These are phyloP conservation scores for Suhomyces taliae DNA, from an alignment of 1,139 yeast species.

Conservation along the genomic window DNA sequence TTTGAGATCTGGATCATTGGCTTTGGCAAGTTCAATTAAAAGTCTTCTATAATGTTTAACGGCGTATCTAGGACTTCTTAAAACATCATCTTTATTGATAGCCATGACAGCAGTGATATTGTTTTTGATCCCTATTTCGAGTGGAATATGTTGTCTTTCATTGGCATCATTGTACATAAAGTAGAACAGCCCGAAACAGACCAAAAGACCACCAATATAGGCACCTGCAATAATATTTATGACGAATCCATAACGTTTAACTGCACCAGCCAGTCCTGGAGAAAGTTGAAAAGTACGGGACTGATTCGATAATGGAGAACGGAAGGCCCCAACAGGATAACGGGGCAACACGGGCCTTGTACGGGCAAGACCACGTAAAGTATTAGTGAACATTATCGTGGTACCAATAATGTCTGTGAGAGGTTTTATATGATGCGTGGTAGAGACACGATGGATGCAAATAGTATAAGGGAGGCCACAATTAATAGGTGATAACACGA, in stretches of 20 bases:
- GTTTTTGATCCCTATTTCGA: conserved; percentile 34
- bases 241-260: conserved; percentile 33
- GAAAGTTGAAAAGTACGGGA: conserved; percentile 10
- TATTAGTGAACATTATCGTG: conserved; percentile 1
- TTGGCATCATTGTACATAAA: conserved; percentile 44
- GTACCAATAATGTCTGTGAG: background rate
- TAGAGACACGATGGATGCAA: conserved; percentile 1
- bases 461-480: background rate
- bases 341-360: background rate
- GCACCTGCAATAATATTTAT: conserved; percentile 45
- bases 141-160: conserved; percentile 42
- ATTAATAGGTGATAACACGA: too few relatives aligned
- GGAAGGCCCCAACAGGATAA: background rate
- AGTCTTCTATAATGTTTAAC: conserved; percentile 46
- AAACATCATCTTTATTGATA: conserved; percentile 47
- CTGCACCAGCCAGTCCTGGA: conserved; percentile 22
- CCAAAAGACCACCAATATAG: conserved; percentile 43
- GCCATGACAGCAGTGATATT: conserved; percentile 45
- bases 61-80: conserved; percentile 44
- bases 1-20: conserved; percentile 25
- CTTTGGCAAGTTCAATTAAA: conserved; percentile 36
- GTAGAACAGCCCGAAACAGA: conserved; percentile 41
- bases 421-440: conserved; percentile 2
- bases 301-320: background rate
- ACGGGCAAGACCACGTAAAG: conserved; percentile 2